Evolutionary conservation across 2,329 filamentous ascomycete genomes (phyloP), one percentile per base, ranked within the genome.

Genomic region (Orbilia javanica): DNA sequence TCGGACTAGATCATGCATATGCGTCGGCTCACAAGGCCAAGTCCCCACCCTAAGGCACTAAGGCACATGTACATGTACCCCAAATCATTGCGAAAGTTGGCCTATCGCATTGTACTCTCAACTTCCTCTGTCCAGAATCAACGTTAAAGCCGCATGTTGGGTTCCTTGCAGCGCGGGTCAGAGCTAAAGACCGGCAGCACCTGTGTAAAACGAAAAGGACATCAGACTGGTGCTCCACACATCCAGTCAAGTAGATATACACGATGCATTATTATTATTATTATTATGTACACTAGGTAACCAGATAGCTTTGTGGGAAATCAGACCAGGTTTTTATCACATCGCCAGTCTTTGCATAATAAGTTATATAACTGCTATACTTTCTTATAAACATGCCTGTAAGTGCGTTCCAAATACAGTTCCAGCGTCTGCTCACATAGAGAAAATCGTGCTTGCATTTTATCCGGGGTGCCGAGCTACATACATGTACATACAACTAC

Each of bases 271-370:
- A n/a, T n/a, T n/a, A n/a, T n/a, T n/a, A n/a, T n/a, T n/a, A n/a
- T n/a, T n/a, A n/a, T n/a, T n/a, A n/a, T n/a, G n/a, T n/a, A n/a
- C n/a, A n/a, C n/a, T n/a, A n/a, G n/a, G n/a, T n/a, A n/a, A n/a
- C 20, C n/a, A 1, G 25, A 20, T 36, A 10, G 10, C 18, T 27
- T 60, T 60, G 55, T 13, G 31, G 7, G 3, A 42, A 60, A 42
- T 20, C 55, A 42, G 55, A 39, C 55, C 55, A 42, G 55, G 55
- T 64, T 48, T 64, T 64, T 46, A 46, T 64, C 60, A 31, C 60
- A 60, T 62, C 66, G 31, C 66, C 66, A 50, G 27, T 52, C 42
- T 70, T 70, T 70, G 66, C 66, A 70, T 70, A 70, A 52, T 70
- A 70, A 70, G 66, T 62, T 62, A 62, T 70, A 70, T 62, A 69